A percentile compares a stretch with the other conserved stretches of the same genome.
Conservation (phyloP, 2,329 filamentous ascomycete species). For the Venturia oleaginea region DNA sequence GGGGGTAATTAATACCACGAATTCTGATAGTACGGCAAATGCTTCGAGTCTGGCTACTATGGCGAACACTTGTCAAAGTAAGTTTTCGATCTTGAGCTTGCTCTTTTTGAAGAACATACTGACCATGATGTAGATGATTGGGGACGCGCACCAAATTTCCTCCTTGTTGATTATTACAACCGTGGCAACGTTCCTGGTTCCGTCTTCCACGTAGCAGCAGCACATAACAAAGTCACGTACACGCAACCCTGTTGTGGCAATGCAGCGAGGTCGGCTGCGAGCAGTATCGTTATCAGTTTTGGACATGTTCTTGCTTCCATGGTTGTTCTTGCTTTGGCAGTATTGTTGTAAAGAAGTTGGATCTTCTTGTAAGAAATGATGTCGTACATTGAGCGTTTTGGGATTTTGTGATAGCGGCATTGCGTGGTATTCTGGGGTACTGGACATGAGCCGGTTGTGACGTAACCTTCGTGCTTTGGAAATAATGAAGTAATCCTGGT, state of each 20-base stretch:
- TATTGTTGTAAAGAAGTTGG: neutral
- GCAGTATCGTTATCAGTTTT: too few relatives aligned
- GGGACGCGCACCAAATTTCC: slow-evolving; percentile 31
- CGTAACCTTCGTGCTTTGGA: too few relatives aligned
- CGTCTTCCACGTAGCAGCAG: slow-evolving; percentile 32
- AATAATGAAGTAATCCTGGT: neutral
- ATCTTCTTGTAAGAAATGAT: too few relatives aligned
- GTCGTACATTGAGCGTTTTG: neutral
- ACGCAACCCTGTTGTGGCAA: slow-evolving; percentile 48
- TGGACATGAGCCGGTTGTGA: too few relatives aligned
- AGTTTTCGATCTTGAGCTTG: slow-evolving; percentile 8
- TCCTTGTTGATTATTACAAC: slow-evolving; percentile 35
- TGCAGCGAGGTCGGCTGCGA: neutral
- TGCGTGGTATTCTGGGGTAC: neutral
- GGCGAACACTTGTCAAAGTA: slow-evolving; percentile 26
- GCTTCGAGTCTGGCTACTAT: slow-evolving; percentile 26
- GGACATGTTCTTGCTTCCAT: neutral
- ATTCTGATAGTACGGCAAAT: slow-evolving; percentile 24
- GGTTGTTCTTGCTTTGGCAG: neutral
- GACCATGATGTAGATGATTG: slow-evolving; percentile 22
- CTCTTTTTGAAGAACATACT: neutral
- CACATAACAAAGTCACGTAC: slow-evolving; percentile 65
- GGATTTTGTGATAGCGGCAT: slow-evolving; percentile 1
- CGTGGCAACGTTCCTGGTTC: slow-evolving; percentile 27
- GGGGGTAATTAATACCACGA: slow-evolving; percentile 26